Evolutionary conservation across 1,284 basidiomycete species (phyloP).

Genomic region (Trametes pubescens): DNA sequence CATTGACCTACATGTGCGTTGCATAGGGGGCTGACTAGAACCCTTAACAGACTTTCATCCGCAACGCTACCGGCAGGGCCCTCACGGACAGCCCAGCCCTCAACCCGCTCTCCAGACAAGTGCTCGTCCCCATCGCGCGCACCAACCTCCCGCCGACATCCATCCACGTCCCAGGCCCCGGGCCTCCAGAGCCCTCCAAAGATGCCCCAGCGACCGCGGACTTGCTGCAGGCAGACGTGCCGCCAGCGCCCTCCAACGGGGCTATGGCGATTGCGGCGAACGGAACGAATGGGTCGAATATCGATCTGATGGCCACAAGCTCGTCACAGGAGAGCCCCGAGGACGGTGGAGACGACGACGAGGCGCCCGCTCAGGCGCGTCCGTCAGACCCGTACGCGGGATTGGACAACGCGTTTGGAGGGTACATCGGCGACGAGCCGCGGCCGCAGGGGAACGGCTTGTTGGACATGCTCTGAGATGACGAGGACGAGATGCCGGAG

Average conservation of each 20-base stretch:
- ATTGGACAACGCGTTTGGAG: constrained; percentile 74
- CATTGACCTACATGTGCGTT: constrained; percentile 4
- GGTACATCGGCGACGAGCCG: constrained; percentile 70
- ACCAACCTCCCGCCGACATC: constrained; percentile 55
- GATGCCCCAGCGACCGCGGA: constrained; percentile 17
- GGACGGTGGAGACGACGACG: constrained; percentile 41
- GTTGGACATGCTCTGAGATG: constrained; percentile 31
- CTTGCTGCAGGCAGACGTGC: constrained; percentile 22
- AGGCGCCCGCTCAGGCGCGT: constrained; percentile 33
- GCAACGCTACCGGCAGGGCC: constrained; percentile 77
- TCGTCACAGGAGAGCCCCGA: constrained; percentile 42
- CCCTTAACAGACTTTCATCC: constrained; percentile 76
- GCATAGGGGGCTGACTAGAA: constrained; percentile 4
- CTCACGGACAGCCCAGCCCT: constrained; percentile 81
- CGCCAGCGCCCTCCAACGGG: not conserved
- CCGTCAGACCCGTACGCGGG: constrained; percentile 76
- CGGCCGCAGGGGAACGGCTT: constrained; percentile 53
- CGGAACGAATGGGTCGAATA: constrained; percentile 21
- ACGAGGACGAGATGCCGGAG: constrained; percentile 1
- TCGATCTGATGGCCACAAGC: constrained; percentile 29
- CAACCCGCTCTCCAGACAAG: constrained; percentile 75
- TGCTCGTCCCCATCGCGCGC: constrained; percentile 69
- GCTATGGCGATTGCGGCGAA: not conserved
- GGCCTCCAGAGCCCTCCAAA: constrained; percentile 59
- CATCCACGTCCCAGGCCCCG: constrained; percentile 69